These are phyloP conservation scores for Erodium moschatum DNA, from an alignment of 441 rosid species.

Conservation along the genomic window DNA sequence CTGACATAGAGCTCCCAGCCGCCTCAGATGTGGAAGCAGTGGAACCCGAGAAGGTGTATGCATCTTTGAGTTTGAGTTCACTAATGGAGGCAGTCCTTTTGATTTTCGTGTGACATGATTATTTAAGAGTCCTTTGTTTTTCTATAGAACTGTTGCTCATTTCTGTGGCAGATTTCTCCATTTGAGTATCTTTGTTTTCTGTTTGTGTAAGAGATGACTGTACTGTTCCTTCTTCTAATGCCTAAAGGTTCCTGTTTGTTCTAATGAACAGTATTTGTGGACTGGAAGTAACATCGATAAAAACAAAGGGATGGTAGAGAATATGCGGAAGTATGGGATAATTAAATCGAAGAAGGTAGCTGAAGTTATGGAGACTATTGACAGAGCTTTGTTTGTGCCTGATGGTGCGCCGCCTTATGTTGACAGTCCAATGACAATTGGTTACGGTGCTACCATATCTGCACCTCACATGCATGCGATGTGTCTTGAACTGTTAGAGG, in stretches of 20 bases:
- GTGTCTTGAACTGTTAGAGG: constrained; percentile 72
- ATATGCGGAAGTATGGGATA: constrained; percentile 46
- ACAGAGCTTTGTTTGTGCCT: constrained; percentile 73
- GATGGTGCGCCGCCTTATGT: constrained; percentile 55
- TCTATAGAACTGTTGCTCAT: background rate
- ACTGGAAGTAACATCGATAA: constrained; percentile 21
- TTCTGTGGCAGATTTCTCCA: background rate
- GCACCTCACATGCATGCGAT: constrained; percentile 98
- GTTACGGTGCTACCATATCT: constrained; percentile 81
- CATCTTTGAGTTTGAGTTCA: background rate
- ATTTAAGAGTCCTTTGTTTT: background rate
- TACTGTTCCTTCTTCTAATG: background rate
- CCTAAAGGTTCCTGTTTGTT: background rate
- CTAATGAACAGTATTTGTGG: background rate
- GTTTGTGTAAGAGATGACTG: background rate
- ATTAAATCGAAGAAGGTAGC: constrained; percentile 51
- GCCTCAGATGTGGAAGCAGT: background rate
- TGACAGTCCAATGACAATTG: constrained; percentile 75
- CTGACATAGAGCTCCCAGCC: background rate
- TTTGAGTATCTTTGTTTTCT: background rate
- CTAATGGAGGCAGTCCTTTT: background rate
- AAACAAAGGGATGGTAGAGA: constrained; percentile 35
- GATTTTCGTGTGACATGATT: background rate
- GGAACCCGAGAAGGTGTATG: background rate
- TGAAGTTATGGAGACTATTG: constrained; percentile 78